Evolutionary conservation across 202 grass and related monocot species (phyloP).

Genomic region (Dendrocalamus latiflorus): DNA sequence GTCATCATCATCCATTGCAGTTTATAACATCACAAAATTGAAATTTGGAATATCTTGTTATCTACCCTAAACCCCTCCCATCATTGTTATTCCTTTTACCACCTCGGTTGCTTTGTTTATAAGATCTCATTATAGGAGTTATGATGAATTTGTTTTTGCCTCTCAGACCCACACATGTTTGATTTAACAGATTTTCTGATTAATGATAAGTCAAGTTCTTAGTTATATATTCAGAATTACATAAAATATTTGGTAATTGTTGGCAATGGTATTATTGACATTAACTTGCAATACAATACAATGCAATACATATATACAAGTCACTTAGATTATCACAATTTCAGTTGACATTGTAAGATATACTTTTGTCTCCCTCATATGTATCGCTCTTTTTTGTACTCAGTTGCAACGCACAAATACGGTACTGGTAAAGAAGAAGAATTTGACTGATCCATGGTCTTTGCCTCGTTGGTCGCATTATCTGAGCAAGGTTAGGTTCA

Average conservation of each 20-base stretch:
- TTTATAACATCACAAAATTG: not conserved
- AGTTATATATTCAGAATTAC: not conserved
- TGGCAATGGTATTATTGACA: not conserved
- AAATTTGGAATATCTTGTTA: not conserved
- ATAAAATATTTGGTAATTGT: not conserved
- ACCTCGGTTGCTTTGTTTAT: not conserved
- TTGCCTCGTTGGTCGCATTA: too few species aligned
- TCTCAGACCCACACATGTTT: not conserved
- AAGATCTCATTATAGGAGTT: not conserved
- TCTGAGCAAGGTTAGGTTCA: not conserved
- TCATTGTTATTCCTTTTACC: not conserved
- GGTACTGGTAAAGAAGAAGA: too few species aligned
- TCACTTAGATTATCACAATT: not conserved
- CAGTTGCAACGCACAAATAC: too few species aligned
- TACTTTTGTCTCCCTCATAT: not conserved
- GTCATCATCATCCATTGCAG: not conserved
- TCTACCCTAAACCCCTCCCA: not conserved
- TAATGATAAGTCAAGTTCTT: not conserved
- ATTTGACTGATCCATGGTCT: too few species aligned
- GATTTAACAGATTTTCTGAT: not conserved
- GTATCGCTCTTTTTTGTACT: too few species aligned
- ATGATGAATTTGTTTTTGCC: not conserved
- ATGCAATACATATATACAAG: not conserved
- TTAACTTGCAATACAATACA: not conserved
- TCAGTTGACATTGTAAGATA: not conserved